phyloP scores from a whole-genome alignment of 2,329 filamentous ascomycete species.

The Xylaria sp. region DNA sequence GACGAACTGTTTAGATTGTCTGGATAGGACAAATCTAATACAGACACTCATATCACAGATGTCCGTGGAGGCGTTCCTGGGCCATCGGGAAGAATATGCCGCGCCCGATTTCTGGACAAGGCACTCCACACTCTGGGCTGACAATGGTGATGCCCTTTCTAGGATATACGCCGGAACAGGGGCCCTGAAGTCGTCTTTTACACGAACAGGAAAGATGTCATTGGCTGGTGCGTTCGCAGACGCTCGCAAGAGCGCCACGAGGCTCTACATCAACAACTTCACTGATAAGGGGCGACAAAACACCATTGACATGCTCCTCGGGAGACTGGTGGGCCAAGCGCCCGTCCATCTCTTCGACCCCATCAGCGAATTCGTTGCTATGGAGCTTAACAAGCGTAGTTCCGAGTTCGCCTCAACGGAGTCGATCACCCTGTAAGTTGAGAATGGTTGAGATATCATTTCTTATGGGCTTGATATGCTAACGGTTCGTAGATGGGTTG shows the following conservation, averaged over 20 bases:
- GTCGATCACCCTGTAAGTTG: constrained; percentile 65
- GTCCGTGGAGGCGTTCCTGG: constrained; percentile 79
- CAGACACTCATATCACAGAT: constrained; percentile 94
- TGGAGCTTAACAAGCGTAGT: constrained; percentile 63
- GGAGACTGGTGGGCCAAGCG: constrained; percentile 74
- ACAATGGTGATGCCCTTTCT: constrained; percentile 90
- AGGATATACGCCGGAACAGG: constrained; percentile 96
- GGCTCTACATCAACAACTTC: constrained; percentile 97
- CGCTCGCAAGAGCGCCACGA: constrained; percentile 85
- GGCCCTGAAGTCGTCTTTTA: constrained; percentile 92
- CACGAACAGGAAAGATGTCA: constrained; percentile 91
- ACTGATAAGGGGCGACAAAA: constrained; percentile 87
- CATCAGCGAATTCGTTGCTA: constrained; percentile 82
- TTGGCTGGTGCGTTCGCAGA: constrained; percentile 91
- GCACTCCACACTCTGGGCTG: constrained; percentile 91
- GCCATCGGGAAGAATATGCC: constrained; percentile 63
- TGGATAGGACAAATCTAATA: constrained; percentile 92
- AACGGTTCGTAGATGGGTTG: constrained; percentile 49
- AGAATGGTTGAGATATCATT: not conserved
- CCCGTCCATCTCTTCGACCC: constrained; percentile 88
- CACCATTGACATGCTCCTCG: constrained; percentile 89
- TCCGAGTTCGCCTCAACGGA: constrained; percentile 71
- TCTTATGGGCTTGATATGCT: constrained; percentile 8
- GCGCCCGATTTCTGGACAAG: constrained; percentile 82
- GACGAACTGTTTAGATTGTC: constrained; percentile 92